Base-by-base conservation (phyloP, 331 rosid species). In the Phaseolus coccineus region DNA sequence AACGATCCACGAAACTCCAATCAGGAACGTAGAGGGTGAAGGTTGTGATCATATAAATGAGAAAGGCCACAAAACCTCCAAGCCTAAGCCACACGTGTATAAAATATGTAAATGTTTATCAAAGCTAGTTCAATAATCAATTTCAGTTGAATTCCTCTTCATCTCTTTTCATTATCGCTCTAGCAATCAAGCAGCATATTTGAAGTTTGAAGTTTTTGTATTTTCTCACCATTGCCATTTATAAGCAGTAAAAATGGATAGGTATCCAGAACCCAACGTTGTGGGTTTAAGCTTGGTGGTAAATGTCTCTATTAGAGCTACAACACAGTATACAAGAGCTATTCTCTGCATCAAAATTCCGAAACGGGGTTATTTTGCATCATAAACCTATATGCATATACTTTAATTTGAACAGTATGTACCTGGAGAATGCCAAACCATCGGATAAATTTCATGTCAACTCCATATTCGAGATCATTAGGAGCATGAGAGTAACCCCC, bases 401-500 rank as follows among this genome's bases (percentile, higher is more conserved):
- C 55, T 65, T 75, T 11, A 25, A 57, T 59, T 76, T 8, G 27
- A 73, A 44, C 0, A 31, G 53, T 9, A 91, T 44, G 12, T 9
- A 92, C 98, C 92, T 94, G 97, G 44, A 94, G 98, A 73, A 94
- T 94, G 83, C 97, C 98, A 81, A 84, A 92, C 97, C 97, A 90
- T 48, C 97, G 77, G 53, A 92, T 91, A 16, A 79, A 69, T 74
- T 94, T 90, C 95, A 92, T 89, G 89, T 94, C 67, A 55, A 94
- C 89, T 68, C 98, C 98, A 58, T 92, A 94, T 12, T 11, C 2
- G 16, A 94, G 92, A 27, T 80, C 88, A 88, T 79, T 61, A 10
- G 98, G 97, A 11, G 98, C 98, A 56, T 94, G 97, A 42, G 98
- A 94, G 81, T 94, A 94, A 81, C 98, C 98, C 16, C 96, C 97